Conservation (phyloP, 345 rosid species). For the Barbarea vulgaris region DNA sequence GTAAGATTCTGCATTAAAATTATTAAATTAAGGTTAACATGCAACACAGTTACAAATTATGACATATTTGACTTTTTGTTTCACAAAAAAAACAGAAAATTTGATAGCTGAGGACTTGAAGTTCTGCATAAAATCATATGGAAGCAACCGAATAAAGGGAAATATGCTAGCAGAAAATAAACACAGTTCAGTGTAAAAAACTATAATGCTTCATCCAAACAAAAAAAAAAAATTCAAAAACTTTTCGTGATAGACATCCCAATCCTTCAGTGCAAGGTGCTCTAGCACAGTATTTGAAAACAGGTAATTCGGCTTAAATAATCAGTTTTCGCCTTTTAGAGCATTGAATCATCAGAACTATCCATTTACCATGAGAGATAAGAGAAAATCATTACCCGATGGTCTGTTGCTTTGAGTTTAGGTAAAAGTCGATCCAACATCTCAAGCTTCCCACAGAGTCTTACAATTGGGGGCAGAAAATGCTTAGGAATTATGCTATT, state of each 20-base stretch:
- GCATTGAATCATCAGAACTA: neutral
- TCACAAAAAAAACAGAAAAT: neutral
- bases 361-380: neutral
- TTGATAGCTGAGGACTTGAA: neutral
- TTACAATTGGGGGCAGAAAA: constrained; percentile 74
- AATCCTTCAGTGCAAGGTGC: constrained; percentile 3
- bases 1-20: constrained; percentile 14
- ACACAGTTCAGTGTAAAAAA: neutral
- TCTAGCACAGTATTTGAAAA: neutral
- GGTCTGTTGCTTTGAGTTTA: constrained; percentile 82
- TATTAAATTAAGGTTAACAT: neutral
- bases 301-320: neutral
- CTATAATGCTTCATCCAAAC: neutral
- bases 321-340: neutral
- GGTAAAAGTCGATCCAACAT: constrained; percentile 85
- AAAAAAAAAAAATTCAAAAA: neutral
- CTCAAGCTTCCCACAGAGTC: constrained; percentile 93
- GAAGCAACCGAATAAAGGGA: neutral
- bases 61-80: neutral
- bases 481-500: constrained; percentile 62
- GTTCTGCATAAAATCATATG: neutral
- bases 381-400: constrained; percentile 58
- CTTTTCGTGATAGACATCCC: neutral
- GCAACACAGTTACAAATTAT: neutral
- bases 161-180: neutral